These are phyloP conservation scores for Boechera divaricarpa DNA, from an alignment of 345 rosid species.

Conservation along the genomic window DNA sequence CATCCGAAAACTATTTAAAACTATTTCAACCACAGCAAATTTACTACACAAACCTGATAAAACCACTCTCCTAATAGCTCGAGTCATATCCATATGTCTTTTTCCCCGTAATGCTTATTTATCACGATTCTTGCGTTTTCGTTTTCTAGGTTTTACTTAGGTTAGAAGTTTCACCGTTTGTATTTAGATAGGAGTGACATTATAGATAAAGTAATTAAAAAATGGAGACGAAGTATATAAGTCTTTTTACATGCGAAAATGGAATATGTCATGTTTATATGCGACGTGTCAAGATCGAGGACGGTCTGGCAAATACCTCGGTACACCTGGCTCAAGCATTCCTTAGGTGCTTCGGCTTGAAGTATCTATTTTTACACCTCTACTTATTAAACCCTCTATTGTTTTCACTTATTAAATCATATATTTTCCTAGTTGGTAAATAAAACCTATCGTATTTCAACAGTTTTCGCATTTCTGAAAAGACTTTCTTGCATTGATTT, in stretches of 20 bases:
- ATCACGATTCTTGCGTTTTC: neutral
- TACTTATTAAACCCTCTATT: neutral
- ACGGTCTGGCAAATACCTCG: conserved; percentile 24
- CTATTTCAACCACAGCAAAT: neutral
- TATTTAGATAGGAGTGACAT: conserved; percentile 1
- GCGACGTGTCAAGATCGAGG: conserved; percentile 32
- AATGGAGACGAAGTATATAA: neutral
- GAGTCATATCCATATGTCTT: conserved; percentile 3
- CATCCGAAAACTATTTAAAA: neutral
- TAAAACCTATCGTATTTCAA: neutral
- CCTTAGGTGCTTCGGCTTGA: conserved; percentile 36
- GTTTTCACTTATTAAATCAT: neutral
- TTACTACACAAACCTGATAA: neutral
- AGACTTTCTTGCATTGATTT: neutral
- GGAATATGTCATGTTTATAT: conserved; percentile 13
- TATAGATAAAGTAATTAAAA: neutral
- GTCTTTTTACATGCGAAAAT: conserved; percentile 26
- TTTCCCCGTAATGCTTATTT: neutral
- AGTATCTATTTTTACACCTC: conserved; percentile 31
- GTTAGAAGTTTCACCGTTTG: conserved; percentile 25
- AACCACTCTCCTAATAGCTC: neutral
- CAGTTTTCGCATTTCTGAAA: neutral
- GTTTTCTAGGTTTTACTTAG: conserved; percentile 20
- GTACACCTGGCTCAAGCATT: conserved; percentile 36
- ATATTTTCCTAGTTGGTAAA: neutral